Base-by-base conservation (phyloP, 768 basidiomycete species). In the Lyophyllum atratum region DNA sequence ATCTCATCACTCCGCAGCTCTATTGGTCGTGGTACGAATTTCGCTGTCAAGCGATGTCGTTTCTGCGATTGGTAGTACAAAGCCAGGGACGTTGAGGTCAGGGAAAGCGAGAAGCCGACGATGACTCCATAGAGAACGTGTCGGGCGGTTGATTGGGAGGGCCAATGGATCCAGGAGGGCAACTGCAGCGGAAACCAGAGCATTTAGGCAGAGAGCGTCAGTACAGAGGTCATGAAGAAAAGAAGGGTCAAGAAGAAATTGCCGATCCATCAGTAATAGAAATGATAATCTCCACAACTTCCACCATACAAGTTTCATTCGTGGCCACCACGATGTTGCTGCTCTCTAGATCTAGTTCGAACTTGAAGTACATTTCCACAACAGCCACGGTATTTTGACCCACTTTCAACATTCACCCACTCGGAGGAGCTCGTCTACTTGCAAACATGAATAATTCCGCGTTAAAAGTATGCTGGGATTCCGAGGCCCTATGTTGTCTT, bases 1-100 rank as follows among this genome's bases (percentile, higher is more conserved):
- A 94, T 74, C 63, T 95, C 93, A 67, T 93, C 88, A 54, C 85
- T 87, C 51, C 87, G 75, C 39, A 90, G 67, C 56, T 89, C 85
- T 59, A 92, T 89, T 1, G 88, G 86, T n/a, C 82, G 79, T 3
- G 74, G 73, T 33, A 76, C 70, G 31, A 76, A 75, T 44, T 70
- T 62, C 50, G 72, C 56, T 55, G 69, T 51, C 59, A 71, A 64
- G n/a, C 79, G 76, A 49, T 76, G 74, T 47, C 79, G 76, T 66
- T 77, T 82, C 34, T 83, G 80, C 43, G 74, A 64, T 56, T 82
- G 80, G 54, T 79, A 77, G 56, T 84, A 84, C 6, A 80, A 70
- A 2, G 81, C 77, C 22, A 91, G 60, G 1, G 90, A 85, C 1
- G 87, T 86, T 5, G 85, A 84, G 0, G 92, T 87, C 4, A 90